phyloP scores from a whole-genome alignment of 1,139 yeast species.

The Sporopachydermia cereana region DNA sequence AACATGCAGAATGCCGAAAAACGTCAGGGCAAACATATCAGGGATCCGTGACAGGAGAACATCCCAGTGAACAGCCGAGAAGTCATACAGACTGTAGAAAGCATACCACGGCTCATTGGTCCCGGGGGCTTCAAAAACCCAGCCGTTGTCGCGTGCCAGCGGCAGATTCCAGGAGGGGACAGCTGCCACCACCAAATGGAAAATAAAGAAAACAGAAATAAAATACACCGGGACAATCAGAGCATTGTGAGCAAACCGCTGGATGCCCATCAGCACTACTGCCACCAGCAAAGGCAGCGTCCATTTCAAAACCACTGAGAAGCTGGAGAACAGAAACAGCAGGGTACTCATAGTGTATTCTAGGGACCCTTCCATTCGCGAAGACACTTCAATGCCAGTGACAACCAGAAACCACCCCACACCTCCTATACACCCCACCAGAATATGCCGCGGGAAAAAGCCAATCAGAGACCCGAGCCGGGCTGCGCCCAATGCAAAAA shows the following conservation, averaged over 20 bases:
- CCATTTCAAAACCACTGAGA: constrained; percentile 51
- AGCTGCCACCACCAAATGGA: constrained; percentile 54
- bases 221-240: constrained; percentile 74
- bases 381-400: constrained; percentile 84
- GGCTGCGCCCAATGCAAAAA: constrained; percentile 65
- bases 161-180: constrained; percentile 57
- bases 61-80: constrained; percentile 60
- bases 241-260: constrained; percentile 63
- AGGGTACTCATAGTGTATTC: constrained; percentile 51
- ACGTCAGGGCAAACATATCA: constrained; percentile 89
- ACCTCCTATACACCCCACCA: constrained; percentile 97
- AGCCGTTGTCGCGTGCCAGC: constrained; percentile 58
- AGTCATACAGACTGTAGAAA: constrained; percentile 64
- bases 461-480: constrained; percentile 80
- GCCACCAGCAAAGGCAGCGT: constrained; percentile 57
- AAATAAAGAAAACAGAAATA: constrained; percentile 52
- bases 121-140: constrained; percentile 65
- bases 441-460: constrained; percentile 89
- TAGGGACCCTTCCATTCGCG: constrained; percentile 66
- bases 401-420: constrained; percentile 87
- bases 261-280: constrained; percentile 36
- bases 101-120: constrained; percentile 78
- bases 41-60: constrained; percentile 64
- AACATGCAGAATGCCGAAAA: constrained; percentile 89
- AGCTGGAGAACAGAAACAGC: constrained; percentile 29